Percentiles rank a stretch among this genome's conserved stretches.
These are phyloP conservation scores for Artemisia annua DNA, from an alignment of 129 eudicot species.

Conservation along the genomic window DNA sequence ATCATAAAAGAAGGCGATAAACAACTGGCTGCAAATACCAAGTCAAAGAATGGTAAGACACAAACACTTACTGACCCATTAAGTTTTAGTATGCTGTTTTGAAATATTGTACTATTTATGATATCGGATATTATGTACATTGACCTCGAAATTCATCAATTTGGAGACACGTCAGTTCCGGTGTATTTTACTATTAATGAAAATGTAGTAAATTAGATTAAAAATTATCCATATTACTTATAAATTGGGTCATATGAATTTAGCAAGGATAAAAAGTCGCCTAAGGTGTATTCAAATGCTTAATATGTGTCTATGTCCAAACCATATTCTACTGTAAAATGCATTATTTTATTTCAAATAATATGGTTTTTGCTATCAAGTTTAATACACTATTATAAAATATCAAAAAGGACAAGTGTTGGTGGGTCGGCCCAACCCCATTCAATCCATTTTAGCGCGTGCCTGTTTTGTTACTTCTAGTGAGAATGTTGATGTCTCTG, in stretches of 20 bases:
- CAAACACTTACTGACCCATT: not conserved
- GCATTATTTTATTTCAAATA: too few relatives aligned
- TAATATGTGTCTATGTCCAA: not conserved
- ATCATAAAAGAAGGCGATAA: conserved; percentile 26
- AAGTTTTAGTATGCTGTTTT: conserved; percentile 1
- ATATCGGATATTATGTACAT: not conserved
- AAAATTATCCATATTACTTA: too few relatives aligned
- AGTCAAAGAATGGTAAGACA: conserved; percentile 46
- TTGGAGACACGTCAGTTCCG: not conserved
- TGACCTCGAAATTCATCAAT: not conserved
- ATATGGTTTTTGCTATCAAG: too few relatives aligned
- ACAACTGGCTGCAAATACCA: conserved; percentile 7
- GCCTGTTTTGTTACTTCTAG: not conserved
- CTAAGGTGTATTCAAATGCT: conserved; percentile 4
- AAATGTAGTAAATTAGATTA: too few relatives aligned
- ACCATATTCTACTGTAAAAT: too few relatives aligned
- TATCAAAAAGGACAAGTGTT: conserved; percentile 7
- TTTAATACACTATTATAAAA: not conserved
- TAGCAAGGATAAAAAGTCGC: not conserved
- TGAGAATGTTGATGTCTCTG: conserved; percentile 26
- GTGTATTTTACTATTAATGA: not conserved
- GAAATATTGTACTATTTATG: not conserved
- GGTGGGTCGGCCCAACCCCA: not conserved
- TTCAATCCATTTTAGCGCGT: not conserved
- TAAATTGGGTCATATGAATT: too few relatives aligned